Conservation (phyloP, 495 filamentous ascomycete species). For the Neurospora terricola region DNA sequence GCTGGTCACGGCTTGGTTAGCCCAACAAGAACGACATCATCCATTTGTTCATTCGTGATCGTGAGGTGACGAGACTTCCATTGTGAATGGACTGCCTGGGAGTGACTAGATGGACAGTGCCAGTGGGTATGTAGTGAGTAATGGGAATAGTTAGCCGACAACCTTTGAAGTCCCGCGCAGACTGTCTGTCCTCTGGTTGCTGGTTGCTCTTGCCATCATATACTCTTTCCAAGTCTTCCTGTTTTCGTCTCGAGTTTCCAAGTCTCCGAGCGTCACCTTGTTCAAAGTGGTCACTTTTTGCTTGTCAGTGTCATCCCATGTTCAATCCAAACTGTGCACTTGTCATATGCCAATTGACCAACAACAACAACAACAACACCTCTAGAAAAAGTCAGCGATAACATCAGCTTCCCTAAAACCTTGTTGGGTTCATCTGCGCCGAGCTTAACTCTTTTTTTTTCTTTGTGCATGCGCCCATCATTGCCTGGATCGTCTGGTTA, state of each 20-base stretch:
- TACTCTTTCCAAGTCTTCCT: neutral
- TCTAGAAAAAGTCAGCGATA: neutral
- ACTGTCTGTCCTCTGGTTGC: neutral
- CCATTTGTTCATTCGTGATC: neutral
- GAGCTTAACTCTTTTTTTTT: neutral
- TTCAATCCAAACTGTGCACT: neutral
- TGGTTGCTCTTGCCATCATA: neutral
- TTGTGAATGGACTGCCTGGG: neutral
- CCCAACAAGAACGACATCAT: neutral
- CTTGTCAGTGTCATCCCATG: neutral
- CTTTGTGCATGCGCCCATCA: conserved; percentile 1
- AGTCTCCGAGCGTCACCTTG: neutral
- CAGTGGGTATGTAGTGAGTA: neutral
- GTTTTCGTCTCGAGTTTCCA: neutral
- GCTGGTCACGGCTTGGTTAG: neutral
- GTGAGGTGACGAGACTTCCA: neutral
- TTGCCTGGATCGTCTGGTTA: neutral
- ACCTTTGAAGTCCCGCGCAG: neutral
- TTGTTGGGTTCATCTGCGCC: neutral
- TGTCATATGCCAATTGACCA: neutral
- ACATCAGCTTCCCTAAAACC: neutral
- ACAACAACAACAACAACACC: neutral
- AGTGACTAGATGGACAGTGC: neutral
- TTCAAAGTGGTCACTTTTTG: neutral
- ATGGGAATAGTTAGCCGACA: neutral